Evolutionary conservation across 495 filamentous ascomycete species (phyloP).

Genomic region (Aeminium ludgeri): DNA sequence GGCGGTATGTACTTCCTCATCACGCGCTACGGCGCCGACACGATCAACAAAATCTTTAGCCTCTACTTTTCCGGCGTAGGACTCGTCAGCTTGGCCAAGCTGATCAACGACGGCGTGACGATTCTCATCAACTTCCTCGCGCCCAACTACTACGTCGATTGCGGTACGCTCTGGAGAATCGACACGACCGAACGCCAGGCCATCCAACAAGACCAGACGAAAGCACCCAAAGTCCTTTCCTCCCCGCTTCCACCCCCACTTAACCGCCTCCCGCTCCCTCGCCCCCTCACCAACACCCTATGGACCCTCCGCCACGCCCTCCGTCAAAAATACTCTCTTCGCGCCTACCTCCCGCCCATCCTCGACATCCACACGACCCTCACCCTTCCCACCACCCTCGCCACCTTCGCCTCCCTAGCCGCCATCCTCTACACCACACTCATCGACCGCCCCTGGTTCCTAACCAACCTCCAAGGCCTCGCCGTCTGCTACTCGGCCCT

Average conservation of each 20-base stretch:
- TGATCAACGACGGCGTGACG: conserved; percentile 50
- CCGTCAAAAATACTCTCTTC: conserved; percentile 33
- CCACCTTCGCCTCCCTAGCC: conserved; percentile 39
- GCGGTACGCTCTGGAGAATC: conserved; percentile 27
- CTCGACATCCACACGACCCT: conserved; percentile 30
- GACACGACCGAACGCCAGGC: conserved; percentile 16
- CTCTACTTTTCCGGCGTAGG: conserved; percentile 74
- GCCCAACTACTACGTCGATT: conserved; percentile 41
- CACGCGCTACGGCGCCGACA: conserved; percentile 61
- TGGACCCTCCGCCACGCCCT: conserved; percentile 34
- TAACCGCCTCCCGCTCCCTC: conserved; percentile 27
- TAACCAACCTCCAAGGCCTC: conserved; percentile 79
- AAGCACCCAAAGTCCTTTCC: conserved; percentile 1
- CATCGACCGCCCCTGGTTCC: conserved; percentile 52
- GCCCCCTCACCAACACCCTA: conserved; percentile 19
- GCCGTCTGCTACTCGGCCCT: conserved; percentile 70
- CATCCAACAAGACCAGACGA: conserved; percentile 3
- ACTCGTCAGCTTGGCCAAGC: conserved; percentile 50
- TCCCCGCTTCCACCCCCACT: conserved; percentile 40
- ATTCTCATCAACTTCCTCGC: conserved; percentile 54
- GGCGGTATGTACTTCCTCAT: conserved; percentile 74
- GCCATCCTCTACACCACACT: conserved; percentile 53
- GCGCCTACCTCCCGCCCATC: conserved; percentile 29
- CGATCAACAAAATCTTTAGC: conserved; percentile 70
- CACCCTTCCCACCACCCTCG: conserved; percentile 40